Conservation (phyloP, 2,329 filamentous ascomycete species). For the Pseudocercospora vitis region DNA sequence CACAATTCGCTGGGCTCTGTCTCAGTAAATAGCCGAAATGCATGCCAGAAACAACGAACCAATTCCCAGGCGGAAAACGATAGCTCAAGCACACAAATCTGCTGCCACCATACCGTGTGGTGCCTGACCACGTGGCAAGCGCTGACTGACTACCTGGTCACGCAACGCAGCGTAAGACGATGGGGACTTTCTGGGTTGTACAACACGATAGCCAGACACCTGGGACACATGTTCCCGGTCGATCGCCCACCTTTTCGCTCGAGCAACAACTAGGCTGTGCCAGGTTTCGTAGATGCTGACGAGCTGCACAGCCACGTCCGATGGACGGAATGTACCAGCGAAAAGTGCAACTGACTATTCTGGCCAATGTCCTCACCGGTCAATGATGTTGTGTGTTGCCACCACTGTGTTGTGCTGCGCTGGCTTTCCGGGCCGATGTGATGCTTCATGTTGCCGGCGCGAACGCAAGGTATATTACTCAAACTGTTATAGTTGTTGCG, state of each 20-base stretch:
- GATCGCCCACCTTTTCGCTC: not conserved
- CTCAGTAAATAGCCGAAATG: too few relatives aligned
- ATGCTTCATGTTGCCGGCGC: not conserved
- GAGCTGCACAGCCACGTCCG: not conserved
- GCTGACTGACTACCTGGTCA: not conserved
- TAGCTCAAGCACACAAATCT: too few relatives aligned
- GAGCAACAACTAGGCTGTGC: conserved; percentile 1
- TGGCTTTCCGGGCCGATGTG: too few relatives aligned
- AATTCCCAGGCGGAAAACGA: too few relatives aligned
- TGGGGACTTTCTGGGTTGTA: not conserved
- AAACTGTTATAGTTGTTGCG: not conserved
- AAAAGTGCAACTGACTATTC: not conserved
- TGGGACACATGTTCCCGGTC: not conserved
- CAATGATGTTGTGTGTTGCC: too few relatives aligned
- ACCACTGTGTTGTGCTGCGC: too few relatives aligned
- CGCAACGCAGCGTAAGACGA: too few relatives aligned
- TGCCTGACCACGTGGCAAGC: not conserved
- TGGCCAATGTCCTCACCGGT: not conserved
- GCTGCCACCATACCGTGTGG: too few relatives aligned
- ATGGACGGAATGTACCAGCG: not conserved
- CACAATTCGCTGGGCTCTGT: too few relatives aligned
- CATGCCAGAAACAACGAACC: too few relatives aligned
- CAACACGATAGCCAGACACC: not conserved
- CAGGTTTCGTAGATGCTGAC: too few relatives aligned
- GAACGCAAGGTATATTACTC: not conserved